Percentiles rank a stretch among this genome's conserved stretches.
Evolutionary conservation across 108 stramenopile species (phyloP).

Genomic region (Nitzschia putrida): DNA sequence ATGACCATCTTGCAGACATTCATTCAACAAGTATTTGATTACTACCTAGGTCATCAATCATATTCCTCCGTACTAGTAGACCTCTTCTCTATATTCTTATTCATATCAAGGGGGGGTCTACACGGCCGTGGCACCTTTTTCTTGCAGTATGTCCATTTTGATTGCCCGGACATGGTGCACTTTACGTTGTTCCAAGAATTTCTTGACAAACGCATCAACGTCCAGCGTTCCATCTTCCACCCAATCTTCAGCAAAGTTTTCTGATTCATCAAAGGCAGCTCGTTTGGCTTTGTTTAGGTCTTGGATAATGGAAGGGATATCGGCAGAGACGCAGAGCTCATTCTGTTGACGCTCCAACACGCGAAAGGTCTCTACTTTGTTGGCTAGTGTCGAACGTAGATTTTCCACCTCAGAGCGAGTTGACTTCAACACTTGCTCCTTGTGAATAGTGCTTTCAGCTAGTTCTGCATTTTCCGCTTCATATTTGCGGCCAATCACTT

Average conservation of each 20-base stretch:
- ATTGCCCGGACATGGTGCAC: conserved; percentile 73
- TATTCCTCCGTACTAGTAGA: too few relatives aligned
- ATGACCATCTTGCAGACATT: too few relatives aligned
- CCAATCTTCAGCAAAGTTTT: conserved; percentile 73
- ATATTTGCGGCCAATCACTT: conserved; percentile 36
- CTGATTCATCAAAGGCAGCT: conserved; percentile 64
- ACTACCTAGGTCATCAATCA: too few relatives aligned
- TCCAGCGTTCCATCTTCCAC: conserved; percentile 47
- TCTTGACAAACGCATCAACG: conserved; percentile 58
- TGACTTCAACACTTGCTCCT: conserved; percentile 43
- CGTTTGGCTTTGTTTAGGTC: conserved; percentile 61
- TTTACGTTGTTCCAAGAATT: conserved; percentile 59
- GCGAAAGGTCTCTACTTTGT: conserved; percentile 50
- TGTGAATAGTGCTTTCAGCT: conserved; percentile 50
- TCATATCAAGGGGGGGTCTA: too few relatives aligned
- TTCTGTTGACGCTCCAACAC: conserved; percentile 55
- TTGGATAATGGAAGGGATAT: conserved; percentile 33
- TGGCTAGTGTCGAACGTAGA: conserved; percentile 42
- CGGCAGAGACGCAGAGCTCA: conserved; percentile 51
- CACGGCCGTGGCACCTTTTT: neutral
- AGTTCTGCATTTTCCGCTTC: conserved; percentile 50
- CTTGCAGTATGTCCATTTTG: conserved; percentile 54
- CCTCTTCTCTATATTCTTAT: too few relatives aligned
- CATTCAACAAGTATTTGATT: too few relatives aligned
- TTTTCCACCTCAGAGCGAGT: conserved; percentile 38